A percentile compares a stretch with the other conserved stretches of the same genome.
Evolutionary conservation across 2,329 filamentous ascomycete species (phyloP).

Genomic region (Gaeumannomyces sp.): DNA sequence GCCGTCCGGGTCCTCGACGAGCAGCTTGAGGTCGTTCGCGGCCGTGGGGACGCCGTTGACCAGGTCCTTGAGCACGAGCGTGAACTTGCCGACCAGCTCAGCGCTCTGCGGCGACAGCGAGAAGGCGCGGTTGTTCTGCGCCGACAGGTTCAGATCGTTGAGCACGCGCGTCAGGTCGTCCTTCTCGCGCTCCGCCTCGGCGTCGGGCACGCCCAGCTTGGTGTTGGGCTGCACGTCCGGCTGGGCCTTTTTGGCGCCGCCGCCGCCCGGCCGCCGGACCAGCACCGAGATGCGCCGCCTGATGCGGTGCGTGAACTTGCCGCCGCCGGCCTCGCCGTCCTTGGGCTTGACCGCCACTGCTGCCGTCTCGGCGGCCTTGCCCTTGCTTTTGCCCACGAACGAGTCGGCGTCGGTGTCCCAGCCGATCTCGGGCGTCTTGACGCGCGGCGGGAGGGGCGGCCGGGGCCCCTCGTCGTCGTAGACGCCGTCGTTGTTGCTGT

Average conservation of each 20-base stretch:
- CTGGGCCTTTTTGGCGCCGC: slow-evolving; percentile 28
- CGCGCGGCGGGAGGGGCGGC: slow-evolving; percentile 50
- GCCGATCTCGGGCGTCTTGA: slow-evolving; percentile 43
- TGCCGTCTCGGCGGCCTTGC: slow-evolving; percentile 25
- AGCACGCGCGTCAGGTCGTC: slow-evolving; percentile 77
- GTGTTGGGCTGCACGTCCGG: slow-evolving; percentile 27
- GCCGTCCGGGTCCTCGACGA: slow-evolving; percentile 56
- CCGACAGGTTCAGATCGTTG: slow-evolving; percentile 75
- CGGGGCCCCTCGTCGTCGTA: slow-evolving; percentile 37
- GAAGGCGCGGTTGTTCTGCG: slow-evolving; percentile 80
- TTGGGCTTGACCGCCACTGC: slow-evolving; percentile 14
- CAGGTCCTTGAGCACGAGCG: slow-evolving; percentile 83
- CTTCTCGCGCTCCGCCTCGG: slow-evolving; percentile 42
- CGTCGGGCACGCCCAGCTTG: slow-evolving; percentile 27
- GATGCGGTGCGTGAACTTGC: slow-evolving; percentile 23
- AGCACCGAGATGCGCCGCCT: slow-evolving; percentile 29
- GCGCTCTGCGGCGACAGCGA: slow-evolving; percentile 78
- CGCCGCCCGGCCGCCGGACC: slow-evolving; percentile 24
- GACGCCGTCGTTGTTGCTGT: slow-evolving; percentile 22
- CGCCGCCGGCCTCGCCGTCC: slow-evolving; percentile 11
- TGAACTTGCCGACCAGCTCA: slow-evolving; percentile 77
- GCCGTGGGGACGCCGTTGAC: slow-evolving; percentile 90
- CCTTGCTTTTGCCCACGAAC: slow-evolving; percentile 25
- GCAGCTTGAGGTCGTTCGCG: slow-evolving; percentile 71
- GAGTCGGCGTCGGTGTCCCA: slow-evolving; percentile 39